These are phyloP conservation scores for Exserohilum rostratum DNA, from an alignment of 2,329 filamentous ascomycete genomes.

Conservation along the genomic window DNA sequence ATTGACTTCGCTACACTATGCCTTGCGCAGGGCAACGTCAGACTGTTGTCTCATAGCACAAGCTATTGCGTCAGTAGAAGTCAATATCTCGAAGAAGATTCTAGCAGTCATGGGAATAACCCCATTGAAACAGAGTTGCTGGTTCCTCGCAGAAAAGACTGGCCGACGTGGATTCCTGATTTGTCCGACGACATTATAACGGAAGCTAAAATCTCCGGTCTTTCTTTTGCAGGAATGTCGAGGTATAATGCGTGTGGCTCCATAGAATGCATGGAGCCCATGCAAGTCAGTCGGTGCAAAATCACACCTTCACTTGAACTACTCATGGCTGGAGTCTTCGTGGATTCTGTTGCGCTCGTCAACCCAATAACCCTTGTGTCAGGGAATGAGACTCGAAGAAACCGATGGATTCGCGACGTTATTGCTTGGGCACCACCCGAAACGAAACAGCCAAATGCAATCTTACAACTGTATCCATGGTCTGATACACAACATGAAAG, in stretches of 20 bases:
- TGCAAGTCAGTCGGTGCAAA: neutral
- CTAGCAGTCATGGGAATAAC: neutral
- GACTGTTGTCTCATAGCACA: neutral
- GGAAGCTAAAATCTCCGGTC: neutral
- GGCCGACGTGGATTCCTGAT: neutral
- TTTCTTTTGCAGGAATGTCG: neutral
- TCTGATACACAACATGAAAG: neutral
- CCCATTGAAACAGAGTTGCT: neutral
- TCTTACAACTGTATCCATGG: neutral
- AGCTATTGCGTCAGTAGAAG: neutral
- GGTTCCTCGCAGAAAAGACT: neutral
- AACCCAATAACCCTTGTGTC: neutral
- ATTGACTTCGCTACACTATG: neutral
- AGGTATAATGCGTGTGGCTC: neutral
- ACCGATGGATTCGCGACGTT: neutral
- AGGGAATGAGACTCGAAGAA: neutral
- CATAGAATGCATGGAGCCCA: neutral
- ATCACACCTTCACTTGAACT: neutral
- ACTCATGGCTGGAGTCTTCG: neutral
- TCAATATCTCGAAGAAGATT: neutral
- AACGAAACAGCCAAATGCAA: neutral
- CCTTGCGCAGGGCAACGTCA: neutral
- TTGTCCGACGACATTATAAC: neutral
- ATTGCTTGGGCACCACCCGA: neutral
- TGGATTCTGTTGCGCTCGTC: neutral